Conservation (phyloP, 176 grass and related monocot genomes). For the Avena insularis region DNA sequence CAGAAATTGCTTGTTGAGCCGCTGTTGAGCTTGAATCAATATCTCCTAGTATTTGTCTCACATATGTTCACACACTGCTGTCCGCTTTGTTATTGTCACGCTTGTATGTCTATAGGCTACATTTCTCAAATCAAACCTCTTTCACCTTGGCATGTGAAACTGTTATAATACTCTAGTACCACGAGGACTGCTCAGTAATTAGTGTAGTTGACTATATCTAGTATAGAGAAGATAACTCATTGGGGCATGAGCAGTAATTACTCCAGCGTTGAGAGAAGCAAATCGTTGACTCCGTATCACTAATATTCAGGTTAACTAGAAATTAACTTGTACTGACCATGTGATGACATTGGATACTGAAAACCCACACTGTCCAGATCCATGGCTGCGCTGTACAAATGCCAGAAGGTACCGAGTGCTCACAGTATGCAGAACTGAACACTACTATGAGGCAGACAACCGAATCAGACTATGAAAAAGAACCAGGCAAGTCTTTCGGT, state of each 20-base stretch:
- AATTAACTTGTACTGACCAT: background rate
- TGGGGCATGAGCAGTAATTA: conserved; percentile 37
- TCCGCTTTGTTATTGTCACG: background rate
- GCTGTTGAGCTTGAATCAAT: background rate
- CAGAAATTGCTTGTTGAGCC: conserved; percentile 12
- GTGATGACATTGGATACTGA: conserved; percentile 33
- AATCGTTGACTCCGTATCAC: conserved; percentile 44
- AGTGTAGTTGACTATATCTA: conserved; percentile 30
- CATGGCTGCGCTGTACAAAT: background rate
- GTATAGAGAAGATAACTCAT: conserved; percentile 23
- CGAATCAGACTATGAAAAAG: background rate
- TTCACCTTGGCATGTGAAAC: background rate
- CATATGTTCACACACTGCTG: background rate
- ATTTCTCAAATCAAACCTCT: background rate
- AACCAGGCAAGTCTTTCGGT: background rate
- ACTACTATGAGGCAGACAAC: background rate
- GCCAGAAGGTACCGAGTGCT: background rate
- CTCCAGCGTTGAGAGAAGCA: conserved; percentile 39
- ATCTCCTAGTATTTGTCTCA: background rate
- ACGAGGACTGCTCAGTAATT: background rate
- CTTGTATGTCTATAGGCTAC: too few species aligned
- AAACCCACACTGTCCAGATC: conserved; percentile 20
- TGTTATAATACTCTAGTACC: background rate
- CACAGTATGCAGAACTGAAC: background rate
- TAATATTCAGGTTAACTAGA: conserved; percentile 20